Conservation (phyloP, 495 filamentous ascomycete species). For the Niebla homalea region DNA sequence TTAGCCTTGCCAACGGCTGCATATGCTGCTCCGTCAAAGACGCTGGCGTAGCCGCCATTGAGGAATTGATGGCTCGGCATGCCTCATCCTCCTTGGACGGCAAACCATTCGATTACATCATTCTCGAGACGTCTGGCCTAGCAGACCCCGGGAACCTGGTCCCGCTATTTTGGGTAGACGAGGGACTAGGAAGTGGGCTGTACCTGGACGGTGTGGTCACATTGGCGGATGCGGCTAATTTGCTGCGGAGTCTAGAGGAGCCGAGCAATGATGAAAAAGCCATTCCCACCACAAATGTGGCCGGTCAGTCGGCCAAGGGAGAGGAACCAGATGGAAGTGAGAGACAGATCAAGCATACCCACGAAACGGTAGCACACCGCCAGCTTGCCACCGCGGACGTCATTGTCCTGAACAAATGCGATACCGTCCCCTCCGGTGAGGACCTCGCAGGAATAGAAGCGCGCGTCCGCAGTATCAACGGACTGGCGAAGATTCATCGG, state of each 20-base stretch:
- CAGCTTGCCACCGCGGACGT: constrained; percentile 98
- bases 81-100: constrained; percentile 34
- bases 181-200: constrained; percentile 82
- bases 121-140: constrained; percentile 90
- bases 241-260: constrained; percentile 67
- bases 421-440: constrained; percentile 54
- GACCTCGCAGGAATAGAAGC: constrained; percentile 52
- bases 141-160: constrained; percentile 94
- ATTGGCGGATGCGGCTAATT: constrained; percentile 88
- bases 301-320: constrained; percentile 11
- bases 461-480: constrained; percentile 73
- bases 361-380: constrained; percentile 81
- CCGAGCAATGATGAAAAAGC: constrained; percentile 40
- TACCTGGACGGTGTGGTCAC: constrained; percentile 96
- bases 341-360: constrained; percentile 39
- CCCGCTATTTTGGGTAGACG: constrained; percentile 94
- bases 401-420: constrained; percentile 86
- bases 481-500: constrained; percentile 68
- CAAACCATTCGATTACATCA: constrained; percentile 76
- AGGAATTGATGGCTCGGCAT: constrained; percentile 87
- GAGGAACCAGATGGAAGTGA: constrained; percentile 35
- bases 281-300: neutral
- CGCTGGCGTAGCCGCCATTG: constrained; percentile 81
- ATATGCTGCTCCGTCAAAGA: constrained; percentile 98
- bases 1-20: constrained; percentile 91